These are phyloP conservation scores for Phytopythium boreale DNA, from an alignment of 352 stramenopile genomes.

Conservation along the genomic window DNA sequence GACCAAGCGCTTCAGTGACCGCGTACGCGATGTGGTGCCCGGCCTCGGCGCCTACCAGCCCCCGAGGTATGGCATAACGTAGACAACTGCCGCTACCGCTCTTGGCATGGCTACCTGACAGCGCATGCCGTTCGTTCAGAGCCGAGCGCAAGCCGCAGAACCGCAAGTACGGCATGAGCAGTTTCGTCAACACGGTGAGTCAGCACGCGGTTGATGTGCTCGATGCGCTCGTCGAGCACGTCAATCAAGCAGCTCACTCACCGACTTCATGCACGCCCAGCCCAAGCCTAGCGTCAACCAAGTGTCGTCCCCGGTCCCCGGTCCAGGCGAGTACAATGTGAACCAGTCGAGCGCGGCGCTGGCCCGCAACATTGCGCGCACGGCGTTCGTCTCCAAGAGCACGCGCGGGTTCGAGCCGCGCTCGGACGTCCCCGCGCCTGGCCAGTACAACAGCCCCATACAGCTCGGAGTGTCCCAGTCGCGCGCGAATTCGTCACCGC, in stretches of 20 bases:
- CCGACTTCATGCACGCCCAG: constrained; percentile 8
- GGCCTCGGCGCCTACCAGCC: constrained; percentile 67
- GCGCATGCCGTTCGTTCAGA: constrained; percentile 12
- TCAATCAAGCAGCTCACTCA: constrained; percentile 4
- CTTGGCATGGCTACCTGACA: neutral
- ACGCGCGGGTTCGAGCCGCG: constrained; percentile 46
- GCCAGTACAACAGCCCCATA: constrained; percentile 68
- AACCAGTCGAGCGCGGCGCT: constrained; percentile 31
- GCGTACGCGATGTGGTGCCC: constrained; percentile 40
- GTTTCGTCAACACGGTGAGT: constrained; percentile 55
- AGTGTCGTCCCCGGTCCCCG: constrained; percentile 23
- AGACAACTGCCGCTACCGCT: no score
- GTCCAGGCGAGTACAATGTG: constrained; percentile 54
- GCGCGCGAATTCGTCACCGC: constrained; percentile 19
- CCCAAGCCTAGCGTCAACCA: constrained; percentile 33
- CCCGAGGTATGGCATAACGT: constrained; percentile 41
- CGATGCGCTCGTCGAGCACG: no score
- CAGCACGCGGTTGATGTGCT: no score
- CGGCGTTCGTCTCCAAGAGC: constrained; percentile 64
- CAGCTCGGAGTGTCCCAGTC: constrained; percentile 31
- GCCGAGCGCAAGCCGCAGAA: constrained; percentile 46
- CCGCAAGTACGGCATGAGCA: constrained; percentile 66
- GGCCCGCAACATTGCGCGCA: constrained; percentile 51
- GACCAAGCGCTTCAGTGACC: constrained; percentile 63
- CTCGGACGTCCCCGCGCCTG: constrained; percentile 48